Base-by-base conservation (phyloP, 148 eudicot genomes). In the Chenopodium formosanum region DNA sequence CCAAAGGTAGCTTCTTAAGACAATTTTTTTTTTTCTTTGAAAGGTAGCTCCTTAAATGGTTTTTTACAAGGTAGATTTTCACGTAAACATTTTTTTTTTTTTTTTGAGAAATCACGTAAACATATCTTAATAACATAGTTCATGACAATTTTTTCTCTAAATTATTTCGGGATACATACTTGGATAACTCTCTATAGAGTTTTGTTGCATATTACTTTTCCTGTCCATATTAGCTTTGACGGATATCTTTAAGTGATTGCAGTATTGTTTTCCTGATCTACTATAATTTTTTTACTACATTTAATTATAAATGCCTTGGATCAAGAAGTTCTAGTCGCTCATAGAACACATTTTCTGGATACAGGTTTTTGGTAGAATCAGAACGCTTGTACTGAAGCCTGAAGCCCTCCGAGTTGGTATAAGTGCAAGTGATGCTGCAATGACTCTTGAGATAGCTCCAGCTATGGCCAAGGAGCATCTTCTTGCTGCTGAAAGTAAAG, bases 401-500 rank as follows among this genome's bases (percentile, higher is more conserved):
- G 97, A 95, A 32, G 87, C 95, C 50, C 89, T 95, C 16, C 85
- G 78, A 74, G 83, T 64, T 67, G 99, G 99, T 73, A 68, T 95
- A 78, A 91, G 94, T 88, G 91, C 99, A 25, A 91, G 91, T 82
- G 99, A 95, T 90, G 99, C 99, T 82, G 97, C 99, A 73, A 94
- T 89, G 85, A 91, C 91, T 29, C 84, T 95, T 56, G 99, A 97
- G 46, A 88, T 95, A 85, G 99, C 99, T 78, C 99, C 99, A 72
- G 97, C 97, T 82, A 91, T 95, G 97, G 99, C 99, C 27, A 95
- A 95, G 87, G 99, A 95, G 87, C 94, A 94, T 86, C 97, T 95
- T 67, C 89, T 95, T 32, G 86, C 92, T 81, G 99, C 99, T 83
- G 99, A 95, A 90, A 88, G 91, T 90, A 92, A 88, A 92, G 99